Base-by-base conservation (phyloP, 495 filamentous ascomycete species). In the Mytilinidion resinicola region DNA sequence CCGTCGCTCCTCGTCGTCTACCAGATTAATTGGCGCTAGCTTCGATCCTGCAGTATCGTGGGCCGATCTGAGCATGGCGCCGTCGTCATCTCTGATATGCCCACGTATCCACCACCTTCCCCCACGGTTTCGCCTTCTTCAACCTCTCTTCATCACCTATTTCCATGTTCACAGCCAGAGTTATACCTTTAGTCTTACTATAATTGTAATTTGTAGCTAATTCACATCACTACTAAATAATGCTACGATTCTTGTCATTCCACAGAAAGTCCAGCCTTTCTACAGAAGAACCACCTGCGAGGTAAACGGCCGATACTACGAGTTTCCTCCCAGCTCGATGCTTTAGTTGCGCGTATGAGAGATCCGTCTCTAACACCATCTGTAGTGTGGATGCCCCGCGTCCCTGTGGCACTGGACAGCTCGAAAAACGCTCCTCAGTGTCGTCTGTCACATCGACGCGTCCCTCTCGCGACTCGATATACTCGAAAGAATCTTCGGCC, bases 301-400 rank as follows among this genome's bases (percentile, higher is more conserved):
- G 41, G 59, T 56, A 52, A 33, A 52, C 14, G 34, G 7, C 34
- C 11, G n/a, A 15, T 9, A 51, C 30, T 20, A 25, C 42, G 1
- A 10, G 25, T 7, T 25, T 34, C 38, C 34, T 17, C 50, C 15
- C 4, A 49, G 25, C 14, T 8, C 14, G 15, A 9, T 17, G 14
- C 46, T 25, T 33, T 14, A n/a, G 7, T 33, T 11, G 15, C 1
- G 10, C 12, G 1, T 14, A 19, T 48, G 44, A 25, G n/a, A 33
- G 54, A 12, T 35, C 34, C 20, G 35, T 14, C 15, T 35, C 3
- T 44, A 51, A 12, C 41, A 14, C 8, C 10, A 21, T 6, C 17
- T 8, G 12, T 46, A 61, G 59, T 43, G 35, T 25, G 51, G 53
- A 61, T 15, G 47, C 59, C 9, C 47, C 53, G 19, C 59, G 51